These are phyloP conservation scores for Leccinum variabile DNA, from an alignment of 1,284 basidiomycete species.

Conservation along the genomic window DNA sequence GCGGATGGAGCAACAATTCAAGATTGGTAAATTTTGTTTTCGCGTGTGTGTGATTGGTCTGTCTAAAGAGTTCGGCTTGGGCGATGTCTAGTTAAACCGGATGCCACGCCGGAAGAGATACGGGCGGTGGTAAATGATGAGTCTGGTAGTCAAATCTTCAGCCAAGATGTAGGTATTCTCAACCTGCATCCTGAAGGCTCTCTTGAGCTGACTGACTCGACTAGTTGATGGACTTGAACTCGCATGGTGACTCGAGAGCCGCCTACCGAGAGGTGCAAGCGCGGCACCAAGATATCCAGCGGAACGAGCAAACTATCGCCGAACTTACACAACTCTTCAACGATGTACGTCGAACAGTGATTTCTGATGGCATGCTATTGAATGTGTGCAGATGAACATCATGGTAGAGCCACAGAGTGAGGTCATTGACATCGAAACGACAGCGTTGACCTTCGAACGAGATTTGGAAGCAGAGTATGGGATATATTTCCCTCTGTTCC, in stretches of 20 bases:
- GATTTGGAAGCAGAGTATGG: slow-evolving; percentile 80
- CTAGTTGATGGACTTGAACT: no score
- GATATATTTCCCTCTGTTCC: neutral
- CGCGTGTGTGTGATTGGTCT: no score
- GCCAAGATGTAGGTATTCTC: no score
- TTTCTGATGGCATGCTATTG: slow-evolving; percentile 1
- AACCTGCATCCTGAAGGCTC: no score
- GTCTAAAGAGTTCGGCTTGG: no score
- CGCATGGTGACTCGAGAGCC: slow-evolving; percentile 69
- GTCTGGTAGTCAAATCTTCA: no score
- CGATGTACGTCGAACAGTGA: slow-evolving; percentile 56
- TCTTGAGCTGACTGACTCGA: no score
- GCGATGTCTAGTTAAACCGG: no score
- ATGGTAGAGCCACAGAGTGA: slow-evolving; percentile 52
- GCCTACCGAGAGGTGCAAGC: slow-evolving; percentile 96
- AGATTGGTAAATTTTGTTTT: no score
- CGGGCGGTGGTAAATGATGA: no score
- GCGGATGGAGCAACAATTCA: no score
- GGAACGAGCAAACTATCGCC: slow-evolving; percentile 89
- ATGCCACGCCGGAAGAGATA: no score
- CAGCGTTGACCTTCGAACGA: slow-evolving; percentile 74
- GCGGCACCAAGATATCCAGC: slow-evolving; percentile 93
- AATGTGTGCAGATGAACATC: slow-evolving; percentile 62
- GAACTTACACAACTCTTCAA: slow-evolving; percentile 96
- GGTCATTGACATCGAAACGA: slow-evolving; percentile 78